Evolutionary conservation across 2,329 filamentous ascomycete species (phyloP).

Genomic region (Aspergillus candidus): DNA sequence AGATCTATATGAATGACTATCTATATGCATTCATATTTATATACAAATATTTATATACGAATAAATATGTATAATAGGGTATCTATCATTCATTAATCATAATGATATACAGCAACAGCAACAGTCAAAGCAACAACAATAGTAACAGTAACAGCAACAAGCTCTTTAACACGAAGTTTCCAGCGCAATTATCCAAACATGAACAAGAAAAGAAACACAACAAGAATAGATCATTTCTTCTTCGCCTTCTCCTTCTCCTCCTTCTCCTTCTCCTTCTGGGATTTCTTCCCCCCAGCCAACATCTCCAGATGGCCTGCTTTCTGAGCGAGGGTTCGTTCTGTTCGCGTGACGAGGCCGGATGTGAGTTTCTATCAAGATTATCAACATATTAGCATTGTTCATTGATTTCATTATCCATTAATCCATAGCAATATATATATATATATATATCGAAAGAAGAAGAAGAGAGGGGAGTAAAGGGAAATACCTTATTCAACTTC

Average conservation of each 20-base stretch:
- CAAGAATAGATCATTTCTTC: conserved; percentile 17
- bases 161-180: too few species aligned
- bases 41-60: too few species aligned
- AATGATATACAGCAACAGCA: background rate
- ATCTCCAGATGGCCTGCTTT: conserved; percentile 66
- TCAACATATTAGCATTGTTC: too few species aligned
- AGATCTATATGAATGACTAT: too few species aligned
- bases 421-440: conserved; percentile 15
- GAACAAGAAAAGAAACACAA: too few species aligned
- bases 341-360: conserved; percentile 56
- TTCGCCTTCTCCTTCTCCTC: conserved; percentile 28
- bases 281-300: conserved; percentile 60
- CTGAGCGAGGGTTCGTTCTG: conserved; percentile 61
- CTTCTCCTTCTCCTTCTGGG: conserved; percentile 38
- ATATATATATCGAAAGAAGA: conserved; percentile 2
- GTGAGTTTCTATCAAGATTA: conserved; percentile 48
- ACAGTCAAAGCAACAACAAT: too few species aligned
- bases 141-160: too few species aligned
- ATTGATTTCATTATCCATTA: too few species aligned
- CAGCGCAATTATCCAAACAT: too few species aligned
- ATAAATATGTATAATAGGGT: background rate
- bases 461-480: background rate
- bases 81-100: conserved; percentile 6
- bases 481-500: conserved; percentile 55
- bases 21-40: too few species aligned